Conservation (phyloP, 2,329 filamentous ascomycete genomes). For the Clonostachys rosea region DNA sequence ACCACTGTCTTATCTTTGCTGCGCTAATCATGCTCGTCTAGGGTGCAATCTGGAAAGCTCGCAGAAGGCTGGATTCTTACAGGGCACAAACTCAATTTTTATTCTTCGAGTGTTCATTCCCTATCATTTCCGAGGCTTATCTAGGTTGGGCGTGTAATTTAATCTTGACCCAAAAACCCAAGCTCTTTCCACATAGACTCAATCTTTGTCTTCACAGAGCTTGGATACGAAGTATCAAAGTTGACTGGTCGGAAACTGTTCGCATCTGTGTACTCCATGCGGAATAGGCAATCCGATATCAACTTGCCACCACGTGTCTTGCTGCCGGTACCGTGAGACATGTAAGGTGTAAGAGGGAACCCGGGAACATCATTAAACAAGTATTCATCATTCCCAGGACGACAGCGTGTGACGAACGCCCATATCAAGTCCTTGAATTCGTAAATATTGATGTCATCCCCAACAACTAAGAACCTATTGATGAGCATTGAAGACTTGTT, state of each 20-base stretch:
- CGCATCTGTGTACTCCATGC: slow-evolving; percentile 31
- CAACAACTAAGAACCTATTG: slow-evolving; percentile 37
- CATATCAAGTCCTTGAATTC: slow-evolving; percentile 39
- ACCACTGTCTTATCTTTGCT: too few species aligned
- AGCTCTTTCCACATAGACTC: too few species aligned
- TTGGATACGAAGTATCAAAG: slow-evolving; percentile 27
- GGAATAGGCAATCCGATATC: slow-evolving; percentile 36
- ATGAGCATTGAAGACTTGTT: slow-evolving; percentile 34
- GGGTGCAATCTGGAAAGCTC: too few species aligned
- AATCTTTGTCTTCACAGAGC: not conserved
- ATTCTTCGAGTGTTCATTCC: too few species aligned
- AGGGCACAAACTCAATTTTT: too few species aligned
- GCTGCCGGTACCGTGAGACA: slow-evolving; percentile 30
- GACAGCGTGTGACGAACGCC: slow-evolving; percentile 41
- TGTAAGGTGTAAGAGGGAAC: slow-evolving; percentile 42
- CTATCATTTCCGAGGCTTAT: too few species aligned
- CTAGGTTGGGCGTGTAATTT: too few species aligned
- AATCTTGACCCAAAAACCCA: too few species aligned
- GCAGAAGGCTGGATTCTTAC: too few species aligned
- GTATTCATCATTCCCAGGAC: slow-evolving; percentile 34
- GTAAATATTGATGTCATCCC: slow-evolving; percentile 44
- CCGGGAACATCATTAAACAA: slow-evolving; percentile 35
- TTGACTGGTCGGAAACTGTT: slow-evolving; percentile 20
- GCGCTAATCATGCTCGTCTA: too few species aligned
- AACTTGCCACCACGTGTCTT: slow-evolving; percentile 34